Percentiles rank a stretch among this genome's conserved stretches.
Conservation (phyloP, 768 basidiomycete genomes). For the Trametes cingulata region DNA sequence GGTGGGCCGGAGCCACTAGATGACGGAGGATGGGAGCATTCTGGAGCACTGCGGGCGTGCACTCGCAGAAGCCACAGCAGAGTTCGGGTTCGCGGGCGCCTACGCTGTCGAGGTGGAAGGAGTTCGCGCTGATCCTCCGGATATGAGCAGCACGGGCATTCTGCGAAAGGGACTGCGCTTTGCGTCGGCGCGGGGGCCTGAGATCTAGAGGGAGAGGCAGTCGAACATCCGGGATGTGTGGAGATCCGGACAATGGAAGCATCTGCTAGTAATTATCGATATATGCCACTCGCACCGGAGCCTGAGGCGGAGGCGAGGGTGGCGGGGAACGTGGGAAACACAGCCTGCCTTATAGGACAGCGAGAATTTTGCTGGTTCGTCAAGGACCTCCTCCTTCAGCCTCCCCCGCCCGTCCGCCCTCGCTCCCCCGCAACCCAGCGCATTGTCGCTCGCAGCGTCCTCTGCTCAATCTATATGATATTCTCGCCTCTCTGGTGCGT, state of each 20-base stretch:
- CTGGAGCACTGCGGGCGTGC: background rate
- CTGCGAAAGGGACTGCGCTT: background rate
- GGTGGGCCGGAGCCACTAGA: background rate
- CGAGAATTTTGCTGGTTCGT: conserved; percentile 12
- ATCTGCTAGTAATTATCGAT: conserved; percentile 55
- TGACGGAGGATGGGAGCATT: background rate
- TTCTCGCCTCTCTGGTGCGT: conserved; percentile 22
- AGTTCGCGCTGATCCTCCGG: background rate
- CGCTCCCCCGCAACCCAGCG: conserved; percentile 6
- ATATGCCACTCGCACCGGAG: too few relatives aligned
- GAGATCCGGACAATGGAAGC: conserved; percentile 62
- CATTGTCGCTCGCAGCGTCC: conserved; percentile 10
- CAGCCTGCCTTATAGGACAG: conserved; percentile 5
- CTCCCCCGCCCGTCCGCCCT: background rate
- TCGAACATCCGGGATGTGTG: conserved; percentile 15
- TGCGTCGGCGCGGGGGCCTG: too few relatives aligned
- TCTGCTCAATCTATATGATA: conserved; percentile 27
- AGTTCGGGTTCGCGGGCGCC: background rate
- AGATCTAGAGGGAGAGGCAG: background rate
- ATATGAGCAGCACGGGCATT: background rate
- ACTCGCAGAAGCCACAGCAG: background rate
- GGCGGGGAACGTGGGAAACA: conserved; percentile 15
- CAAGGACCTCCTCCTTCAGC: conserved; percentile 19
- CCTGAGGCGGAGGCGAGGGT: conserved; percentile 27
- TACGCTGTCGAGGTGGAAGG: background rate